Conservation (phyloP, 176 grass and related monocot genomes). For the Coix lacrymajobi region DNA sequence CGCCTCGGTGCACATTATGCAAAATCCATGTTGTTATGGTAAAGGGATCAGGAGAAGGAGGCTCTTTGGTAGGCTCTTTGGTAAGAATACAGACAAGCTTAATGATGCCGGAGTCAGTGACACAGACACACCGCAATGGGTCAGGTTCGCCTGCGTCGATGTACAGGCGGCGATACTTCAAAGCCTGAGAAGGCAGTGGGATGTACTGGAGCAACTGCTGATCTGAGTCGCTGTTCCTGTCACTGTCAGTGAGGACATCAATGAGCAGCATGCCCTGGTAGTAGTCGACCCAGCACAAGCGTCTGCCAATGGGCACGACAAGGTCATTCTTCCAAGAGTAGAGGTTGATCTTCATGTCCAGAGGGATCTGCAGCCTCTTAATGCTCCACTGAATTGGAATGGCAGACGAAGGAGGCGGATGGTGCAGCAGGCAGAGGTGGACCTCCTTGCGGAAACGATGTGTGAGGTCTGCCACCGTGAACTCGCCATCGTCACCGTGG, state of each 20-base stretch:
- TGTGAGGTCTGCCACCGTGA: slow-evolving; percentile 9
- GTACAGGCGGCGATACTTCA: too few relatives aligned
- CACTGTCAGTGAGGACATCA: neutral
- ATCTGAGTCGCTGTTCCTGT: too few relatives aligned
- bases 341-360: neutral
- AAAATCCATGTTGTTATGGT: too few relatives aligned
- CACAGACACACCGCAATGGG: too few relatives aligned
- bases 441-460: fast-evolving
- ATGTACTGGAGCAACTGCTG: too few relatives aligned
- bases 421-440: slow-evolving; percentile 9
- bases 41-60: too few relatives aligned
- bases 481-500: neutral
- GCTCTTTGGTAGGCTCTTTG: too few relatives aligned
- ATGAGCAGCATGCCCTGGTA: slow-evolving; percentile 5
- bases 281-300: slow-evolving; percentile 24
- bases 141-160: too few relatives aligned
- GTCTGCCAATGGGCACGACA: neutral
- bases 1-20: too few relatives aligned
- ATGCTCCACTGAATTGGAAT: neutral
- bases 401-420: neutral
- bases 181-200: too few relatives aligned
- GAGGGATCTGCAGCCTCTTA: neutral
- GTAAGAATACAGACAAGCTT: too few relatives aligned
- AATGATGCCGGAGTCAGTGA: too few relatives aligned
- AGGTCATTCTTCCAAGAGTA: neutral